Base-by-base conservation (phyloP, 2,329 filamentous ascomycete genomes). In the Scedosporium dehoogii region DNA sequence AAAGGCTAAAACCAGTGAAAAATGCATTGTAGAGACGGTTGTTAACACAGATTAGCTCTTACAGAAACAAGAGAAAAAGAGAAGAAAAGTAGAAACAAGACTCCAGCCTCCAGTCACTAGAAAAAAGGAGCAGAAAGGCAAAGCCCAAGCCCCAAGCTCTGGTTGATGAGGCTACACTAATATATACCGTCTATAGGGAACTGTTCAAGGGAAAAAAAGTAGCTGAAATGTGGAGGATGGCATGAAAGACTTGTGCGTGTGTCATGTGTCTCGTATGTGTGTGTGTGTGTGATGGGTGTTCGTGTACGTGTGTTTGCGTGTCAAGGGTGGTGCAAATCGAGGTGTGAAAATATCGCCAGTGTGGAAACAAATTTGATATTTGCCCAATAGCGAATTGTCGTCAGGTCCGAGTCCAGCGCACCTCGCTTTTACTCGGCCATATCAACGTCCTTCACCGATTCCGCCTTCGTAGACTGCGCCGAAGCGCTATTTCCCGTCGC, bases 111-210 rank as follows among this genome's bases (percentile, higher is more conserved):
- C 51, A 27, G 23, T n/a, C 18, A 55, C 18, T 12, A 18, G 21
- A 1, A 55, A 55, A 23, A 23, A 55, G 23, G 23, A 27, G 23
- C 12, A 27, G 6, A 55, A 27, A 16, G 6, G 51, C 18, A 25
- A 51, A 21, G 48, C 48, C 10, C 48, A 6, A 21, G 48, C 48
- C 14, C 48, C 23, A 14, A 10, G 2, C 51, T 12, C 23, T 4
- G 12, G 48, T 21, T 23, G 23, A 16, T 55, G 23, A 23, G 23
- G 51, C 21, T 55, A 55, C 51, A 23, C 18, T 23, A 55, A 55
- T 55, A 27, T 55, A 55, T 55, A 55, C 23, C 51, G 51, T 55
- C 51, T 55, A 55, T 55, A 55, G 51, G 51, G 51, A 48, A 48
- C 14, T 48, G 44, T 48, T 48, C 6, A 5, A 7, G 21, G 7